Evolutionary conservation across 78 protist genomes (phyloP), one percentile per base, ranked within the genome.

Genomic region (Dictyostelium firmibasis): DNA sequence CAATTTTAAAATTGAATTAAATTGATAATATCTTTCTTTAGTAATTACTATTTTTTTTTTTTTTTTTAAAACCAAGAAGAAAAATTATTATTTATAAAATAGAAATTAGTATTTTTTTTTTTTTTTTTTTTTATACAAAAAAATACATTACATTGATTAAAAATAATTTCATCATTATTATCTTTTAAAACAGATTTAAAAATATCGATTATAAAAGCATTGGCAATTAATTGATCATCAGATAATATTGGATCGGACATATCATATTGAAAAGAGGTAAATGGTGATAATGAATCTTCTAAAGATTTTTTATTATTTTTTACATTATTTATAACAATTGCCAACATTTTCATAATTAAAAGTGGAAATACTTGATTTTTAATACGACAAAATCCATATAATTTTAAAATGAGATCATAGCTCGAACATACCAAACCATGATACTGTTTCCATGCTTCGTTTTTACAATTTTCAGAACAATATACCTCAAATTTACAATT

Each of bases 1-100:
- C 44, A 69, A 89, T 57, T 78, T 47, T 29, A 89, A 62, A 70
- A 89, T 89, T 38, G 94, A 78, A 70, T 89, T 89, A n/a, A 89
- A 77, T 41, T 77, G 50, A 11, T 41, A n/a, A 77, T 41, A 72
- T 72, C 79, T 72, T 72, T 72, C 43, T 33, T 72, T 72, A 33
- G 11, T 72, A 29, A 72, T 72, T 33, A 72, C 79, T 72, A 72
- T 16, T 67, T n/a, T n/a, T n/a, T n/a, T n/a, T n/a, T n/a, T n/a
- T n/a, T n/a, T n/a, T n/a, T n/a, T n/a, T 7, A n/a, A 62, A n/a
- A 62, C 20, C 0, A 2, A 20, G n/a, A n/a, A 0, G 8, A n/a
- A n/a, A n/a, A n/a, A 62, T 62, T n/a, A 62, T 11, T 62, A n/a
- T 57, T 14, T 57, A 10, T 57, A 41, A 41, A 41, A 16, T 23